These are phyloP conservation scores for Entelexis sorbosivorans DNA, from an alignment of 1,139 yeast genomes.

Conservation along the genomic window DNA sequence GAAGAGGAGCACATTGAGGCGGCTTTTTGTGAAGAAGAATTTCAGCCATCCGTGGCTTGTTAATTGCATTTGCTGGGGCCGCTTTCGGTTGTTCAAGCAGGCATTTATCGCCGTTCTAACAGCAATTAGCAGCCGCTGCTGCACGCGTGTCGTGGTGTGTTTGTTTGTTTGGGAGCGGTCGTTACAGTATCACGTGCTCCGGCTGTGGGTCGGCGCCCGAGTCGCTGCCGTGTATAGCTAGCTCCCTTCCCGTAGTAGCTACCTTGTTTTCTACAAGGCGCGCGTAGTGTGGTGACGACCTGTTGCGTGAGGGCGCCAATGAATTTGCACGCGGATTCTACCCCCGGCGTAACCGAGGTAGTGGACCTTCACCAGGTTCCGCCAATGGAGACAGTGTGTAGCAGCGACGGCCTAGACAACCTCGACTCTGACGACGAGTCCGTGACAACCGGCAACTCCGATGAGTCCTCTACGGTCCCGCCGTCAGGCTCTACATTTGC, in stretches of 20 bases:
- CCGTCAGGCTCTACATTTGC: neutral
- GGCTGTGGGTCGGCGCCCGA: neutral
- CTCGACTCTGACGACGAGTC: constrained; percentile 4
- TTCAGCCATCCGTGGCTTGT: neutral
- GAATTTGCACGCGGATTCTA: neutral
- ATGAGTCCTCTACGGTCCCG: neutral
- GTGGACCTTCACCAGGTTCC: constrained; percentile 1
- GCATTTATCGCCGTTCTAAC: no score
- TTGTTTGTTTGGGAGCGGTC: neutral
- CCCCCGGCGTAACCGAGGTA: neutral
- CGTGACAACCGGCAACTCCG: neutral
- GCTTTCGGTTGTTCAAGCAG: neutral
- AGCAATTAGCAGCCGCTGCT: no score
- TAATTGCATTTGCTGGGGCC: neutral
- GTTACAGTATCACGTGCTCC: neutral
- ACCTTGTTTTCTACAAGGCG: no score
- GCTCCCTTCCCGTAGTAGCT: no score
- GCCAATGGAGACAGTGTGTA: neutral
- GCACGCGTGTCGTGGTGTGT: neutral
- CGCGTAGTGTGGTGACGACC: no score
- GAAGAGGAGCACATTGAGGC: constrained; percentile 1
- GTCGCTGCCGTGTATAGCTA: no score
- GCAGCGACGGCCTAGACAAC: neutral
- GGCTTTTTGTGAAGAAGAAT: neutral
- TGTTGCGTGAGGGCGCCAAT: neutral